Evolutionary conservation across 208 protist species (phyloP), one percentile per base, ranked within the genome.

Genomic region (Trypanosoma caninum): DNA sequence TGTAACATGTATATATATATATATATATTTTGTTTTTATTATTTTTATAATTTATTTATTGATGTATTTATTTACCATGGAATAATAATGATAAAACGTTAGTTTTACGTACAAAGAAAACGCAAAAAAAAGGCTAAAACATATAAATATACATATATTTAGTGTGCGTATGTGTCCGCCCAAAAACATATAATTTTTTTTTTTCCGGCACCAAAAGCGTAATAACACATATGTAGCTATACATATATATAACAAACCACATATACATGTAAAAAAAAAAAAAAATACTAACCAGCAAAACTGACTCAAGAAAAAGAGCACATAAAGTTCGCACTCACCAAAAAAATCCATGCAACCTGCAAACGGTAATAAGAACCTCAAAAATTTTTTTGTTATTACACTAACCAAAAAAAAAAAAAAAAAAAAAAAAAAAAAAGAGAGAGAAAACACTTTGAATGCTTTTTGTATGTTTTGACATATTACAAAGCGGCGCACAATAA

Each of bases 391-490:
- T 20, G 16, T 53, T 13, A 34, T 40, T 28, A 37, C 30, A 58
- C n/a, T 30, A 22, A 25, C n/a, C 11, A 48, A 28, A 20, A 56
- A 47, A 13, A 51, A 62, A 50, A 66, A 53, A n/a, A 51, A 53
- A 54, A 38, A 35, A 69, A 61, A 22, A 56, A 23, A 3, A 56
- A 41, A 44, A 44, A 35, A 56, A 56, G 16, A 31, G 42, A 33
- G 5, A 2, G 54, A 47, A 41, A 40, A 31, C 5, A 18, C 4
- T 52, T 25, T 16, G 14, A 44, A 27, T 42, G 30, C 59, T 55
- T 35, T 57, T 22, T 18, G 52, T 30, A n/a, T n/a, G n/a, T n/a
- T n/a, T n/a, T n/a, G n/a, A n/a, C n/a, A n/a, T n/a, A n/a, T n/a
- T n/a, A n/a, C n/a, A 16, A 38, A 16, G 46, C 5, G 28, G 20